A percentile compares a stretch with the other conserved stretches of the same genome.
phyloP scores from a whole-genome alignment of 2,329 filamentous ascomycete species.

The Paecilomyces dactylethromorphus region DNA sequence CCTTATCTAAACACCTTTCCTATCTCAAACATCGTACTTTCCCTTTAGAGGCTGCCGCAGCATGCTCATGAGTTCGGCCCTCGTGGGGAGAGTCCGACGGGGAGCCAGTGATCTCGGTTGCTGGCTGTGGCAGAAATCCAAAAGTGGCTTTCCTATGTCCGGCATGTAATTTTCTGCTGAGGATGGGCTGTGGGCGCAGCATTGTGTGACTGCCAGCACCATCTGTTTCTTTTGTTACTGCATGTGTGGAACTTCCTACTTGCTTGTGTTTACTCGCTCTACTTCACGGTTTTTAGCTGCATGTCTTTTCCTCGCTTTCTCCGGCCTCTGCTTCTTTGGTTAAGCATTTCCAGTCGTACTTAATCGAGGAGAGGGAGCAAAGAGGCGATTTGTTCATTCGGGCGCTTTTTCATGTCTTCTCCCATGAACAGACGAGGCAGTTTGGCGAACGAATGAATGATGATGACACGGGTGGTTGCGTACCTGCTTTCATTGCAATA shows the following conservation, averaged over 20 bases:
- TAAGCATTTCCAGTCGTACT: constrained; percentile 29
- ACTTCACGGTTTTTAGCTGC: constrained; percentile 21
- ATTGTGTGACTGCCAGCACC: constrained; percentile 8
- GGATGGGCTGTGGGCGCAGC: constrained; percentile 12
- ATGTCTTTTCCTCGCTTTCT: constrained; percentile 20
- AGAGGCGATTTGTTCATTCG: constrained; percentile 28
- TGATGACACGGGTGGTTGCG: constrained; percentile 23
- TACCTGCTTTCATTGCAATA: constrained; percentile 23
- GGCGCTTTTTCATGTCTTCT: constrained; percentile 16
- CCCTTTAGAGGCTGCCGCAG: constrained; percentile 4
- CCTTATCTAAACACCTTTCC: constrained; percentile 36
- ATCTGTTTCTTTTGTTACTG: constrained; percentile 26
- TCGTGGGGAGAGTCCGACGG: constrained; percentile 2
- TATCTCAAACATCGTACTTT: constrained; percentile 2
- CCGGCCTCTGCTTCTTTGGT: constrained; percentile 30
- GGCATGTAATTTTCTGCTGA: constrained; percentile 23
- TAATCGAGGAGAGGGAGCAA: constrained; percentile 31
- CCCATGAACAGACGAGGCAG: constrained; percentile 15
- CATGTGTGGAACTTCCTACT: constrained; percentile 10
- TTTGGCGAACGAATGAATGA: constrained; percentile 21
- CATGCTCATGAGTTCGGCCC: background rate
- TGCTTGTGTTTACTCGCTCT: constrained; percentile 16
- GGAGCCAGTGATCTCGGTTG: constrained; percentile 5
- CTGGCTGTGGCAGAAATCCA: constrained; percentile 14
- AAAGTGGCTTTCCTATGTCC: constrained; percentile 35